Conservation (phyloP, 2,329 filamentous ascomycete genomes). For the Colletotrichum incanum region DNA sequence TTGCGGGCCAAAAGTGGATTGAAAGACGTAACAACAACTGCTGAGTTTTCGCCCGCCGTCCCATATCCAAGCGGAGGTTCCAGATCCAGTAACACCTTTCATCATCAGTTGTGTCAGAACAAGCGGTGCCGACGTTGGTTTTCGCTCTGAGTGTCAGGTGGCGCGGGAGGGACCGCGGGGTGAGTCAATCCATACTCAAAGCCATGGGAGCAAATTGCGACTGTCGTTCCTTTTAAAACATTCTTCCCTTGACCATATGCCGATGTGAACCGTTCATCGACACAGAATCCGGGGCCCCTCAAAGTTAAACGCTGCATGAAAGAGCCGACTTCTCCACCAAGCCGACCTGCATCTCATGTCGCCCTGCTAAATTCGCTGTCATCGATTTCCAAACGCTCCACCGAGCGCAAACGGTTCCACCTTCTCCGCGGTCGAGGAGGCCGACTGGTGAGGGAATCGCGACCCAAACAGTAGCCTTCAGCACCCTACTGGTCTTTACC, state of each 20-base stretch:
- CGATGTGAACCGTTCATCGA: constrained; percentile 25
- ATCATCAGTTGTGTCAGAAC: constrained; percentile 28
- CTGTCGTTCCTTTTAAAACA: constrained; percentile 18
- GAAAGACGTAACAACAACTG: constrained; percentile 43
- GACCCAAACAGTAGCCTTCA: not conserved
- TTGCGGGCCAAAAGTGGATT: constrained; percentile 42
- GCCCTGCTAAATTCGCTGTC: constrained; percentile 3
- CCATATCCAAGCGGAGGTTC: constrained; percentile 39
- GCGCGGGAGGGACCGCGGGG: constrained; percentile 18
- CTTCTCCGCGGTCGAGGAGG: not conserved
- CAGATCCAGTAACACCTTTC: constrained; percentile 32
- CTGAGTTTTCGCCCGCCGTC: constrained; percentile 38
- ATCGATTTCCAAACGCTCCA: constrained; percentile 24
- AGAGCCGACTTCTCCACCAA: constrained; percentile 35
- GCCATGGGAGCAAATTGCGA: not conserved
- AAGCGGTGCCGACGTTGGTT: constrained; percentile 6
- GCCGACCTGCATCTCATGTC: constrained; percentile 15
- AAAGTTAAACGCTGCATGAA: constrained; percentile 28
- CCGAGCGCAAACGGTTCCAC: constrained; percentile 35
- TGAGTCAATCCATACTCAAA: constrained; percentile 32
- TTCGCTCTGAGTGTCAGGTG: constrained; percentile 12
- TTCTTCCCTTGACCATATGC: constrained; percentile 11
- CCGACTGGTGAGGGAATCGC: not conserved
- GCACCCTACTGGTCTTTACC: not conserved
- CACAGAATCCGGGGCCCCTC: constrained; percentile 42